Evolutionary conservation across 2,329 filamentous ascomycete species (phyloP).

Genomic region (Xylariaceae sp.): DNA sequence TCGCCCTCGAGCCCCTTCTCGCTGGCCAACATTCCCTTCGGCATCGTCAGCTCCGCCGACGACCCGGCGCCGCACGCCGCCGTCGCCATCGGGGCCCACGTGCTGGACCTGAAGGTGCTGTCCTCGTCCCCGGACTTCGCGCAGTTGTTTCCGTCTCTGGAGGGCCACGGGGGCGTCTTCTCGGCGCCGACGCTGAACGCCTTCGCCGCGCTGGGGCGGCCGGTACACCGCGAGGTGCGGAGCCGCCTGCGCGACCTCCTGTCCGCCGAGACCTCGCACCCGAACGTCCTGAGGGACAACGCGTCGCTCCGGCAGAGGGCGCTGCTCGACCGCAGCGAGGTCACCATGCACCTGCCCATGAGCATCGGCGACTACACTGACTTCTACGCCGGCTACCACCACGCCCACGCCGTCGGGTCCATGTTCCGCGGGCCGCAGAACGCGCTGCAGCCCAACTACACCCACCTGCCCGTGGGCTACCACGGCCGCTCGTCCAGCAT

Average conservation of each 20-base stretch:
- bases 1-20: conserved; percentile 51
- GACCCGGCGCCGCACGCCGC: conserved; percentile 54
- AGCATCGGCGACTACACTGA: conserved; percentile 77
- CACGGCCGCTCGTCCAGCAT: conserved; percentile 72
- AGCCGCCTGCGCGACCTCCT: conserved; percentile 63
- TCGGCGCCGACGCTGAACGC: conserved; percentile 59
- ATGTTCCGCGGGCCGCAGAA: conserved; percentile 67
- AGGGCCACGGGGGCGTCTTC: conserved; percentile 54
- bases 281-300: conserved; percentile 58
- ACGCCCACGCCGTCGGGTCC: conserved; percentile 60
- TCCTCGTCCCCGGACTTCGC: conserved; percentile 12
- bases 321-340: conserved; percentile 50
- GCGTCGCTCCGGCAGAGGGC: conserved; percentile 45
- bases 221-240: conserved; percentile 61
- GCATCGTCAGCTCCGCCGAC: conserved; percentile 62
- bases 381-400: conserved; percentile 75
- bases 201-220: conserved; percentile 65
- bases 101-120: conserved; percentile 55
- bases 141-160: conserved; percentile 30
- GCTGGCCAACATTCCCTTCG: conserved; percentile 74
- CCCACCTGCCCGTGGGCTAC: conserved; percentile 73
- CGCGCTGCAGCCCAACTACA: conserved; percentile 75
- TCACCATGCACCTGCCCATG: conserved; percentile 66
- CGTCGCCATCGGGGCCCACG: conserved; percentile 65
- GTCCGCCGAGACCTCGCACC: conserved; percentile 47